Percentiles rank a stretch among this genome's conserved stretches.
These are phyloP conservation scores for Dillenia turbinata DNA, from an alignment of 164 flowering plant genomes.

Conservation along the genomic window DNA sequence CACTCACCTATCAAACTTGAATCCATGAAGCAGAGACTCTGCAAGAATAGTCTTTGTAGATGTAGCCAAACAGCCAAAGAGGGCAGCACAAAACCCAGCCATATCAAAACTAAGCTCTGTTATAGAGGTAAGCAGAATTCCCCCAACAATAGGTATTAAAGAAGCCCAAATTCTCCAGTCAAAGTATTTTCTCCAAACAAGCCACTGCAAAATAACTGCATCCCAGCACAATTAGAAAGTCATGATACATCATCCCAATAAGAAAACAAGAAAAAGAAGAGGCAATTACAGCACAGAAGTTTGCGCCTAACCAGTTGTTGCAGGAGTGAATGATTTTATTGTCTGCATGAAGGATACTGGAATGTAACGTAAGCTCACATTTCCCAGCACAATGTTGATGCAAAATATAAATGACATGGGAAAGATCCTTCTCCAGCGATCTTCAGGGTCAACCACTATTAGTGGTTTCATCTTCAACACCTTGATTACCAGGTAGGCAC, in stretches of 20 bases:
- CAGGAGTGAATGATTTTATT: conserved; percentile 96
- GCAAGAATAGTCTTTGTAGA: conserved; percentile 98
- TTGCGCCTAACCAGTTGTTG: conserved; percentile 80
- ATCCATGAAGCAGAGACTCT: conserved; percentile 91
- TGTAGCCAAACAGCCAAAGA: conserved; percentile 94
- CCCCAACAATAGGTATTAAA: conserved; percentile 91
- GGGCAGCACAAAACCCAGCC: conserved; percentile 88
- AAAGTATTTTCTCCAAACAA: conserved; percentile 85
- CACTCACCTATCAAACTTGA: conserved; percentile 88
- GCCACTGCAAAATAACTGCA: conserved; percentile 92
- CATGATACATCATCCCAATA: not conserved
- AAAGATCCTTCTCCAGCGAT: conserved; percentile 95
- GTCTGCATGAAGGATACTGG: conserved; percentile 99
- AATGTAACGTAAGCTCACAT: conserved; percentile 90
- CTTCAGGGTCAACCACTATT: conserved; percentile 84
- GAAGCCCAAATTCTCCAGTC: conserved; percentile 95
- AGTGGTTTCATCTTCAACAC: conserved; percentile 88
- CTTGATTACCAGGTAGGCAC: conserved; percentile 80
- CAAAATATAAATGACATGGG: conserved; percentile 99
- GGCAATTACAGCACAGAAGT: not conserved
- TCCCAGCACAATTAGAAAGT: conserved; percentile 11
- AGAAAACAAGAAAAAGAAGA: not conserved
- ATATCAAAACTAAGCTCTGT: conserved; percentile 93
- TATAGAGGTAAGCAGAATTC: conserved; percentile 87
- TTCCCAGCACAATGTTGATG: conserved; percentile 91